Base-by-base conservation (phyloP, 2,329 filamentous ascomycete genomes). In the Penicillium sp. region DNA sequence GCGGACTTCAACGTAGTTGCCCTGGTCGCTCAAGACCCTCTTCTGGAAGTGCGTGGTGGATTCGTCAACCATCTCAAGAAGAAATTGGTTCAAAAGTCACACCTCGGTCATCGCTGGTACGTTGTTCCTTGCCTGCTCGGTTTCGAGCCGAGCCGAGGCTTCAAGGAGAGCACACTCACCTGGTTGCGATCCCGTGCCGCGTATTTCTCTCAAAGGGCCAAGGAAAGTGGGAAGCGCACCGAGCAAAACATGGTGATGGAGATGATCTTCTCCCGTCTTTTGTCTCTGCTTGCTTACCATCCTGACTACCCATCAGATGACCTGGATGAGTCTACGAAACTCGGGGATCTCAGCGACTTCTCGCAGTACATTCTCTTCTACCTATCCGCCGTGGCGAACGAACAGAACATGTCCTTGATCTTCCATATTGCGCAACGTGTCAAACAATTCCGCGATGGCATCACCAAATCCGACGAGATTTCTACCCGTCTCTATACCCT, bases 391-490 rank as follows among this genome's bases (percentile, higher is more conserved):
- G 85, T 96, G 16, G 90, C 90, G 9, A 93, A 86, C 0, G 89
- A 95, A 69, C 84, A 89, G 42, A 99, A 96, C 63, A 79, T 97
- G 15, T 88, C 89, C 0, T 78, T 96, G 56, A 91, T 99, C 38
- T 94, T 89, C 76, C 90, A 94, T 70, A 89, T 96, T 56, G 91
- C 91, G 12, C 92, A 97, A 72, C 85, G 91, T 9, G 87, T 96
- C 49, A 99, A 99, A 78, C 89, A 93, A 71, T 89, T 92, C 9
- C 82, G 84, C 39, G 94, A 99, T 69, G 88, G 84, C 12, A 84
- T 97, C 54, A 81, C 82, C 23, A 81, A 71, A 42, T 69, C 84
- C 0, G 70, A 75, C 26, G 64, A 69, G 21, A 70, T 76, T 9
- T 74, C 69, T n/a, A 69, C 68, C 26, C 70, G 74, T 56, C 79